Base-by-base conservation (phyloP, 2,329 filamentous ascomycete species). In the Septoria linicola region DNA sequence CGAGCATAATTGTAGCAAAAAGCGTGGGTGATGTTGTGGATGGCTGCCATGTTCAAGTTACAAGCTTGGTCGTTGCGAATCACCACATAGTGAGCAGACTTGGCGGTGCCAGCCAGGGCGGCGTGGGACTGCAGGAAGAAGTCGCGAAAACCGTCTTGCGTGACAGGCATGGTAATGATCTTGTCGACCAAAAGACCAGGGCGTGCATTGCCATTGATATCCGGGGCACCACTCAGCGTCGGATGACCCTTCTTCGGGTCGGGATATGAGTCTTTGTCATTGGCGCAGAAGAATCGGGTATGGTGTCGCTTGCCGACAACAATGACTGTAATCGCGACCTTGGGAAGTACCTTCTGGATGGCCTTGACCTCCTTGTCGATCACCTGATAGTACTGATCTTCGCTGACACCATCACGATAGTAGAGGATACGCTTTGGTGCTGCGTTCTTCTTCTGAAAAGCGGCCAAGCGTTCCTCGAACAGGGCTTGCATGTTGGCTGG, bases 261-360 rank as follows among this genome's bases (percentile, higher is more conserved):
- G 3, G 4, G 13, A 32, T 70, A n/a, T 41, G 51, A 36, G 58
- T 4, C 60, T 8, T 4, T 40, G 13, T 14, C 19, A 2, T 51
- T 21, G 7, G 21, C 21, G 1, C 67, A 61, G 52, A 67, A 76
- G 60, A 76, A 73, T 0, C 73, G 66, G 0, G 68, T 66, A 43
- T 71, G 59, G 50, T 76, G 74, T 0, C 72, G 63, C 49, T 76
- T 74, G 2, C 60, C 63, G 3, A 68, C 68, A 2, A 75, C 57
- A 2, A 75, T 42, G 20, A 40, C 31, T 2, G 49, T 55, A 3
- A 34, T 49, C 3, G 40, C 30, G 4, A 30, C 14, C 2, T 30
- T 34, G 8, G 44, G 32, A n/a, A 46, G 41, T 6, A 31, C 50
- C n/a, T 44, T 14, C 5, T 40, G 42, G 11, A 57, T 51, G 16